Percentiles rank a stretch among this genome's conserved stretches.
Conservation (phyloP, 1,284 basidiomycete genomes). For the Ganoderma sinense region DNA sequence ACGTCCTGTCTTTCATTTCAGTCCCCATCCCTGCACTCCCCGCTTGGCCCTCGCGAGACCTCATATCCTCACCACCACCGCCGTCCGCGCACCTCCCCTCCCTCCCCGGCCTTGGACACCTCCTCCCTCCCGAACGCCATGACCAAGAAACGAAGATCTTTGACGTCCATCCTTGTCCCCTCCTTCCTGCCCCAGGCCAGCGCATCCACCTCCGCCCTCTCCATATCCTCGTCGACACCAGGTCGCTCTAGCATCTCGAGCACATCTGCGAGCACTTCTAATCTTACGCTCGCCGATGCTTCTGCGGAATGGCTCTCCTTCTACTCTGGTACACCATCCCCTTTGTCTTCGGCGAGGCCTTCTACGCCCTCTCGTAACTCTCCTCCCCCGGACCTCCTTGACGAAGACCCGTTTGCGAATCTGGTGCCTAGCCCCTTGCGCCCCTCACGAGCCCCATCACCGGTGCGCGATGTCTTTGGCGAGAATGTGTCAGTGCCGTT, state of each 20-base stretch:
- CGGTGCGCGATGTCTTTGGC: constrained; percentile 31
- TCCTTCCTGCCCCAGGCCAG: constrained; percentile 46
- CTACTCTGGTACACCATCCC: constrained; percentile 30
- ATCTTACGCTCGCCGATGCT: constrained; percentile 18
- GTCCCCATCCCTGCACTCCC: constrained; percentile 16
- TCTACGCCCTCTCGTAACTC: constrained; percentile 35
- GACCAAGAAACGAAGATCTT: constrained; percentile 57
- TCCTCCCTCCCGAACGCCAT: constrained; percentile 32
- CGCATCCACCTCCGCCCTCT: constrained; percentile 17
- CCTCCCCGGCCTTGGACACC: constrained; percentile 14
- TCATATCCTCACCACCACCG: constrained; percentile 13
- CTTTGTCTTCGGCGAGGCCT: constrained; percentile 24
- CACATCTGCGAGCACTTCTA: constrained; percentile 6
- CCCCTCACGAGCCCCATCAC: constrained; percentile 26
- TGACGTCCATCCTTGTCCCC: constrained; percentile 56
- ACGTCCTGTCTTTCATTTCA: constrained; percentile 25
- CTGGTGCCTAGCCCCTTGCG: constrained; percentile 44
- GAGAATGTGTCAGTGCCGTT: constrained; percentile 19
- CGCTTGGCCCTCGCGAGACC: constrained; percentile 12
- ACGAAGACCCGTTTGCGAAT: constrained; percentile 77
- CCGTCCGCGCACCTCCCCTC: constrained; percentile 26
- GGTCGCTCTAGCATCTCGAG: constrained; percentile 3
- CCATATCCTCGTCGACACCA: not conserved
- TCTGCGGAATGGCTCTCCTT: constrained; percentile 29
- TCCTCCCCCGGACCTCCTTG: constrained; percentile 56